Evolutionary conservation across 495 filamentous ascomycete genomes (phyloP).

Genomic region (Platismatia glauca): DNA sequence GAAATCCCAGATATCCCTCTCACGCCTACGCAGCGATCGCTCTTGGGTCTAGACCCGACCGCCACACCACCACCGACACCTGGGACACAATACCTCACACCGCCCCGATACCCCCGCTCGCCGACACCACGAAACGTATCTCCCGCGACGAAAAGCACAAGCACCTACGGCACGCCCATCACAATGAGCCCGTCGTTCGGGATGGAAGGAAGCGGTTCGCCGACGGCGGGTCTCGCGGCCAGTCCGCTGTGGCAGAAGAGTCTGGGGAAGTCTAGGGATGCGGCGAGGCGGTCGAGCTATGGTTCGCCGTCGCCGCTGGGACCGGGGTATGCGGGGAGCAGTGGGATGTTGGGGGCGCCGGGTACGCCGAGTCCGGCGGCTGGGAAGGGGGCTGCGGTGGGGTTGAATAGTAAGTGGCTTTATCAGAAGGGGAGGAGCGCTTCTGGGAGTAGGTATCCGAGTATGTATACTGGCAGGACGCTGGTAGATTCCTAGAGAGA

Average conservation of each 20-base stretch:
- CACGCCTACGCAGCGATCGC: constrained; percentile 75
- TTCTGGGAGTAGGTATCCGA: constrained; percentile 27
- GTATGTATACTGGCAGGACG: constrained; percentile 21
- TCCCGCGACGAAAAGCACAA: constrained; percentile 42
- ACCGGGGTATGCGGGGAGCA: constrained; percentile 44
- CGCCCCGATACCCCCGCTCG: constrained; percentile 76
- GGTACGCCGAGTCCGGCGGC: constrained; percentile 54
- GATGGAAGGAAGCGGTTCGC: constrained; percentile 35
- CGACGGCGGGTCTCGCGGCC: constrained; percentile 25
- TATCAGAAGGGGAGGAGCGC: constrained; percentile 65
- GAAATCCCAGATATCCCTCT: constrained; percentile 82
- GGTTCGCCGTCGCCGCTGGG: constrained; percentile 48
- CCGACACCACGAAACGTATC: constrained; percentile 45
- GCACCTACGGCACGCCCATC: constrained; percentile 43
- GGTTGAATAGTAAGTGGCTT: constrained; percentile 82
- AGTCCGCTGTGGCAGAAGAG: constrained; percentile 68
- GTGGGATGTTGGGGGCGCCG: constrained; percentile 34
- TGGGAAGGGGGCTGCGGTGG: constrained; percentile 59
- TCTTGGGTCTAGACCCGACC: constrained; percentile 72
- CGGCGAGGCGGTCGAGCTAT: constrained; percentile 53
- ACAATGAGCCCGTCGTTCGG: constrained; percentile 35
- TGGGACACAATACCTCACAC: constrained; percentile 62
- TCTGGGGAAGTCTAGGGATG: constrained; percentile 42
- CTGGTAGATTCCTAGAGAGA: constrained; percentile 1
- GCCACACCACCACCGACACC: constrained; percentile 55